These are phyloP conservation scores for Argentina anserina DNA, from an alignment of 306 rosid genomes.

Conservation along the genomic window DNA sequence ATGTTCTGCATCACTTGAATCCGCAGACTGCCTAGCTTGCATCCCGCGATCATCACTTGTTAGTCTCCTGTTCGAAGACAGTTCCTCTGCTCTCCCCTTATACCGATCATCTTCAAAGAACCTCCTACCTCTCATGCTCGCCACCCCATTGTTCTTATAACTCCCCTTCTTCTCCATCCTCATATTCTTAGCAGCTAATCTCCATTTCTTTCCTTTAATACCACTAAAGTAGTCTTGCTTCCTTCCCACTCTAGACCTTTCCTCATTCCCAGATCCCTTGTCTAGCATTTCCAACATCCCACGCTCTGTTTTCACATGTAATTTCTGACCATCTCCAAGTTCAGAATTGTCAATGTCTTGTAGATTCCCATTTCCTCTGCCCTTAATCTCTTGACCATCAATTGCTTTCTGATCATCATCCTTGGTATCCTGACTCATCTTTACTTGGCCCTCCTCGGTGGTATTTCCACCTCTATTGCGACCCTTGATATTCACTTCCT, in stretches of 20 bases:
- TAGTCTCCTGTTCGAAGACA: constrained; percentile 10
- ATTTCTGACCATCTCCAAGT: constrained; percentile 13
- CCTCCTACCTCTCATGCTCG: constrained; percentile 24
- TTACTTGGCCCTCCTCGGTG: constrained; percentile 12
- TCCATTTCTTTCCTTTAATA: constrained; percentile 46
- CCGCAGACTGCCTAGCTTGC: constrained; percentile 15
- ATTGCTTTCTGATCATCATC: constrained; percentile 16
- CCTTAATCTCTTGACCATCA: constrained; percentile 21
- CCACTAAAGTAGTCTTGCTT: constrained; percentile 32
- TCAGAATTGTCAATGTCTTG: constrained; percentile 22
- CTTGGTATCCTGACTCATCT: constrained; percentile 19
- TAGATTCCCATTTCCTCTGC: constrained; percentile 12
- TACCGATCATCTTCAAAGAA: constrained; percentile 25
- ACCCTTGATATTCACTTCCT: constrained; percentile 3
- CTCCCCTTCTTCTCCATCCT: constrained; percentile 33
- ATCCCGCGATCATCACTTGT: constrained; percentile 4
- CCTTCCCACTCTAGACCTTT: constrained; percentile 17
- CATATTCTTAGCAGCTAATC: constrained; percentile 28
- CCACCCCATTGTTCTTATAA: constrained; percentile 25
- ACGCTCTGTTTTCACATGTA: constrained; percentile 10
- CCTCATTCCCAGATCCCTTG: not conserved
- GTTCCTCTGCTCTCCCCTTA: constrained; percentile 18
- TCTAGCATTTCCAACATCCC: constrained; percentile 16
- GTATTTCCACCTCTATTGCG: not conserved
- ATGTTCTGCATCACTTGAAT: constrained; percentile 17